Evolutionary conservation across 345 rosid species (phyloP), one percentile per base, ranked within the genome.

Genomic region (Citrus maxima): DNA sequence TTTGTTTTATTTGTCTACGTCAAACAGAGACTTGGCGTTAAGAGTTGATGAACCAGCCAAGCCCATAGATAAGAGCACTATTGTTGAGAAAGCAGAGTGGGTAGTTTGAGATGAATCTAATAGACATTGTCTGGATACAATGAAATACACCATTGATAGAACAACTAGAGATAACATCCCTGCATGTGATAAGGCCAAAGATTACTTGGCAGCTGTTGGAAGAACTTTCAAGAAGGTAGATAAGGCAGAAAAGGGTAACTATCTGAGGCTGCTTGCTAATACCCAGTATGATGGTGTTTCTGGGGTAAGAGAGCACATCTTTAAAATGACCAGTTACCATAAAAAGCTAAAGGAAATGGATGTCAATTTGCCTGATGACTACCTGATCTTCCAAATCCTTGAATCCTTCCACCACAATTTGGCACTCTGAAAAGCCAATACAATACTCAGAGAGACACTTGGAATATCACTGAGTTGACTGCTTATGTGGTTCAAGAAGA

Each of bases 31-130:
- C 63, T 59, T 22, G n/a, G 25, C 8, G 0, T 19, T 59, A n/a
- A 6, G 4, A 9, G 4, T 59, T n/a, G 25, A 21, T 9, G 12
- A 22, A 21, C 25, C 24, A 42, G 0, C 51, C 4, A 42, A 42
- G 51, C 51, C 51, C 4, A 42, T 4, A 42, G 0, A 42, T 42
- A 12, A 42, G 49, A 42, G 51, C 51, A 42, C 51, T 3, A 0
- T 0, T 3, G 4, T 0, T 42, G 4, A 8, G 7, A 8, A 21
- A 32, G 1, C 4, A 4, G 3, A 8, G 4, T 59, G 24, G 10
- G n/a, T 0, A 10, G 63, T 30, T 59, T 59, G 3, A 5, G 4
- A 22, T 21, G 12, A 24, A 19, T 59, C 0, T 7, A 59, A 59
- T 59, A 59, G 3, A 9, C 10, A 3, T 1, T 59, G 14, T 59